These are phyloP conservation scores for Xerocomus brunneocitrinus DNA, from an alignment of 768 basidiomycete species.

Conservation along the genomic window DNA sequence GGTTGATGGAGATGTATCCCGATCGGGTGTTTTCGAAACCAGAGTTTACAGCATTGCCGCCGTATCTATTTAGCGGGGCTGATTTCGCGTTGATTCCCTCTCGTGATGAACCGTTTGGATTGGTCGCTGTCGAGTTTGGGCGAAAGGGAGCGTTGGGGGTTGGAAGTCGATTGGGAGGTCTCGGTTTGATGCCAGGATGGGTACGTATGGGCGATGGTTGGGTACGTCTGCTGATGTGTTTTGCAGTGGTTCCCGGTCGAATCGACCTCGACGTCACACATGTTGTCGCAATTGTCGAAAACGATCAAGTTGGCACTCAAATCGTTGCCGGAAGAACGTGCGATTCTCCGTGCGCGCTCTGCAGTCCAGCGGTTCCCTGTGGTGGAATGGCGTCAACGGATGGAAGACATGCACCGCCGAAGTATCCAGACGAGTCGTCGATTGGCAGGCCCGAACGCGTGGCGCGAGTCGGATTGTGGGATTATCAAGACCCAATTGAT, in stretches of 20 bases:
- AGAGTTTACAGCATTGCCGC: slow-evolving; percentile 91
- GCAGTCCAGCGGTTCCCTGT: slow-evolving; percentile 97
- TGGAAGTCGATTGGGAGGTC: slow-evolving; percentile 88
- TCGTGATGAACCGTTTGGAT: slow-evolving; percentile 93
- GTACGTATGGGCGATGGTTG: slow-evolving; percentile 40
- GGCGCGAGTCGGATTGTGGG: slow-evolving; percentile 68
- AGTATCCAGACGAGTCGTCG: slow-evolving; percentile 70
- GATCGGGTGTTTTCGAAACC: slow-evolving; percentile 95
- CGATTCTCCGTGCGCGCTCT: slow-evolving; percentile 87
- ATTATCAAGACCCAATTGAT: slow-evolving; percentile 42
- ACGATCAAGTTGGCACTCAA: slow-evolving; percentile 93
- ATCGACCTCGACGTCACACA: slow-evolving; percentile 86
- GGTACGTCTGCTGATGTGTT: not conserved
- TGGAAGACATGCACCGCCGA: slow-evolving; percentile 91
- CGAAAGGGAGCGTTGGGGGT: slow-evolving; percentile 95
- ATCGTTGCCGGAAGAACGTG: slow-evolving; percentile 86
- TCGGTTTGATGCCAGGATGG: slow-evolving; percentile 98
- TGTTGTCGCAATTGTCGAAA: slow-evolving; percentile 91
- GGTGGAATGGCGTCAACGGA: slow-evolving; percentile 94
- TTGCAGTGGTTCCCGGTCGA: slow-evolving; percentile 94
- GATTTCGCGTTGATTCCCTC: slow-evolving; percentile 96
- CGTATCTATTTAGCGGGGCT: slow-evolving; percentile 90
- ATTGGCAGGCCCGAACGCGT: slow-evolving; percentile 68
- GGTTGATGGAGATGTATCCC: slow-evolving; percentile 93
- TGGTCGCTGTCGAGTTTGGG: slow-evolving; percentile 95